Evolutionary conservation across 768 basidiomycete genomes (phyloP), one percentile per base, ranked within the genome.

Genomic region (Mycena sanguinolenta): DNA sequence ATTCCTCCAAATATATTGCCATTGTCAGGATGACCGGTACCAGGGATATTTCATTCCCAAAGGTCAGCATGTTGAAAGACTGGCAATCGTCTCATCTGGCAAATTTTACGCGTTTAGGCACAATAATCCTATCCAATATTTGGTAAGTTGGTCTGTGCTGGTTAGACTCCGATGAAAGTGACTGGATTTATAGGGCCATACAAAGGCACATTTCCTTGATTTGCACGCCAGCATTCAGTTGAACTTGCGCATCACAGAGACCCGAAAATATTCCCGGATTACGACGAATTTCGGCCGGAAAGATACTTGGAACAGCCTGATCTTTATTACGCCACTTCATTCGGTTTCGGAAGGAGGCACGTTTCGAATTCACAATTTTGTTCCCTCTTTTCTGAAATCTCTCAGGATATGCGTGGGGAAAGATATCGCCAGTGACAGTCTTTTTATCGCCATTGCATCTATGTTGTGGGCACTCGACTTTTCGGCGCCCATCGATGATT

Each of bases 11-110:
- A 21, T 32, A 38, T 60, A 44, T 12, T 13, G 12, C 32, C 50
- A 27, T 21, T 23, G 28, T 10, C 55, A 77, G 28, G 77, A 79
- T 12, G n/a, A 63, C 2, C 34, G 63, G 52, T 71, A 74, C 27
- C 46, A 76, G 4, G 78, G 76, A 4, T 73, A 73, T 32, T 13
- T 71, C 0, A 79, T 79, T 3, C 71, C 75, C 1, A 73, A 75
- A 19, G 78, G 76, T 27, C 46, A n/a, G n/a, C n/a, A n/a, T 67
- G 0, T 10, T 44, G 16, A 34, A 70, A 12, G 9, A 38, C 50
- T 49, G 46, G 7, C 14, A 28, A 25, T 42, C 19, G 9, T 30
- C 28, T 46, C n/a, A 27, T 17, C 8, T 42, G 9, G 9, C 21
- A 17, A 17, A 14, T 14, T 14, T 28, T 32, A 23, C 27, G 25